Evolutionary conservation across 2,329 filamentous ascomycete species (phyloP).

Genomic region (Nigrospora oryzae): DNA sequence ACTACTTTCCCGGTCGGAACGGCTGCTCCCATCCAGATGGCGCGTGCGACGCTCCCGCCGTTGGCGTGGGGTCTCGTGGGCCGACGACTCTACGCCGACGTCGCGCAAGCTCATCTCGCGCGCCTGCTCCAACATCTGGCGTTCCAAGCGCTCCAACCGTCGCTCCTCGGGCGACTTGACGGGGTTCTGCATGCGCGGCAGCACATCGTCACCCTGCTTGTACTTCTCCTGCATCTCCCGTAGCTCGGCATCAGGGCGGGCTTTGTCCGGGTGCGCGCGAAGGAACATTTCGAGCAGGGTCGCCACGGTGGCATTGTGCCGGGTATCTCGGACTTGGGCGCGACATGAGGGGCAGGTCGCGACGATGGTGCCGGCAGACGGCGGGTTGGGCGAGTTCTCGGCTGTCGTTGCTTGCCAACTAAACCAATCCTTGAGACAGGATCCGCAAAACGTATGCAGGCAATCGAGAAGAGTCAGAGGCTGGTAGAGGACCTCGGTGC

Average conservation of each 20-base stretch:
- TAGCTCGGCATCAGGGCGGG: constrained; percentile 63
- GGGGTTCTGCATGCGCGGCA: constrained; percentile 51
- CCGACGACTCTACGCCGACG: constrained; percentile 38
- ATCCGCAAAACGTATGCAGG: constrained; percentile 91
- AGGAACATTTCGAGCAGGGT: constrained; percentile 87
- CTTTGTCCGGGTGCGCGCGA: constrained; percentile 68
- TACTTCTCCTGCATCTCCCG: constrained; percentile 69
- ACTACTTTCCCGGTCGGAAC: constrained; percentile 20
- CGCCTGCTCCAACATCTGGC: constrained; percentile 61
- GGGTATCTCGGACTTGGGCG: constrained; percentile 74
- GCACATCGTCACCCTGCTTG: constrained; percentile 70
- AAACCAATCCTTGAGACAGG: constrained; percentile 96
- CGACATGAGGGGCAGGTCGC: constrained; percentile 94
- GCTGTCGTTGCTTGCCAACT: constrained; percentile 61
- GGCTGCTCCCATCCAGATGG: constrained; percentile 20
- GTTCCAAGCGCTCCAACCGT: constrained; percentile 56
- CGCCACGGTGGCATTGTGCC: constrained; percentile 83
- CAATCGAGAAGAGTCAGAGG: constrained; percentile 88
- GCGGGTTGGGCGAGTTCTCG: constrained; percentile 39
- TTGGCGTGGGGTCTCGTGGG: constrained; percentile 8
- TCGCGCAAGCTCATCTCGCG: constrained; percentile 67
- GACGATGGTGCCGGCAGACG: constrained; percentile 36
- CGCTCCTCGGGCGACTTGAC: constrained; percentile 44
- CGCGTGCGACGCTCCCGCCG: constrained; percentile 18
- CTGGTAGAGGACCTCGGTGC: constrained; percentile 88